phyloP scores from a whole-genome alignment of 1,284 basidiomycete species.

The Papiliotrema terrestris region DNA sequence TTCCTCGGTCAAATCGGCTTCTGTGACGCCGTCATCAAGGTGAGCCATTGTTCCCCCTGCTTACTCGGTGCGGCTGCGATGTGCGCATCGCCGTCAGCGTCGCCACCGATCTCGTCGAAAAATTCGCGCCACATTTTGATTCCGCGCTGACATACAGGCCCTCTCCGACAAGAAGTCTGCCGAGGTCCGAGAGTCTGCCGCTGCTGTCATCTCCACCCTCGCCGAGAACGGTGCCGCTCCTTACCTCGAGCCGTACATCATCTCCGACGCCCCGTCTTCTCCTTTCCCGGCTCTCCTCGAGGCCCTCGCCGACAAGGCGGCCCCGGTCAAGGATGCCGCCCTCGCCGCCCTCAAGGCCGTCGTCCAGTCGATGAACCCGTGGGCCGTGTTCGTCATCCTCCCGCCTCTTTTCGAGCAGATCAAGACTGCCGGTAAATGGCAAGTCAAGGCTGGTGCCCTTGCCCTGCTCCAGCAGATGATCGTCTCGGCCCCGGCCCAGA shows the following conservation, averaged over 20 bases:
- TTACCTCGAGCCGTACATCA: slow-evolving; percentile 85
- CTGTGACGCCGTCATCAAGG: slow-evolving; percentile 73
- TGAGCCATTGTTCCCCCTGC: slow-evolving; percentile 16
- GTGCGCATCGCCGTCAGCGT: not conserved
- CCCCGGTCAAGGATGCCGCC: slow-evolving; percentile 66
- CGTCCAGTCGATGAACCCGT: slow-evolving; percentile 81
- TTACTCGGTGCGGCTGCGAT: not conserved
- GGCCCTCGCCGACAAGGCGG: slow-evolving; percentile 83
- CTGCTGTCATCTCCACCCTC: slow-evolving; percentile 51
- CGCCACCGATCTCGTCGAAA: not conserved
- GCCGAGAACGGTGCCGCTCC: slow-evolving; percentile 74
- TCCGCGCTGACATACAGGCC: slow-evolving; percentile 40
- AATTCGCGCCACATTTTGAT: slow-evolving; percentile 2
- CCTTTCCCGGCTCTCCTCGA: slow-evolving; percentile 85
- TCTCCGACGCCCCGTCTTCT: slow-evolving; percentile 63
- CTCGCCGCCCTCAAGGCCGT: slow-evolving; percentile 78
- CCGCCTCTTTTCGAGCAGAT: slow-evolving; percentile 90
- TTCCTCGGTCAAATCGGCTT: slow-evolving; percentile 75
- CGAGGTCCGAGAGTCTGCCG: slow-evolving; percentile 47
- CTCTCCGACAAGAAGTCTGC: slow-evolving; percentile 58
- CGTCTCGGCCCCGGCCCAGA: slow-evolving; percentile 75
- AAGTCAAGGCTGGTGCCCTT: slow-evolving; percentile 91
- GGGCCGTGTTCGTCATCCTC: slow-evolving; percentile 81
- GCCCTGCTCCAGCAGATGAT: slow-evolving; percentile 87
- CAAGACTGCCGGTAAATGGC: slow-evolving; percentile 98